Conservation (phyloP, 139 green algal genomes). For the Protoeuglena noctilucae region DNA sequence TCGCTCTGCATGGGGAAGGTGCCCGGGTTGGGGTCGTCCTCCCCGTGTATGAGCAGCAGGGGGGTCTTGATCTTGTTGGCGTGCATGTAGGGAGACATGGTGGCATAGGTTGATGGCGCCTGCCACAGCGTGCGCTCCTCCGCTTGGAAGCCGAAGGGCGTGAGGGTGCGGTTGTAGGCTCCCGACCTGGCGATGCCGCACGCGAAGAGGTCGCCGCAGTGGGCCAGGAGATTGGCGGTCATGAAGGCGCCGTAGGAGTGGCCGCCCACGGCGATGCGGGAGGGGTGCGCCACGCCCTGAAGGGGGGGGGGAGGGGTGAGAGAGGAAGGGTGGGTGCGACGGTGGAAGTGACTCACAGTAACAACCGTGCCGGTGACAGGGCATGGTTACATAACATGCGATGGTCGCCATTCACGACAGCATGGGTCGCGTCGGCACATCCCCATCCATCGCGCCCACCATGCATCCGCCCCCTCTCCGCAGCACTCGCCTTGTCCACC, state of each 20-base stretch:
- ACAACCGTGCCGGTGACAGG: no score
- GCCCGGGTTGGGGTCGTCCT: conserved; percentile 92
- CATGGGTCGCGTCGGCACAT: no score
- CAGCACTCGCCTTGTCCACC: no score
- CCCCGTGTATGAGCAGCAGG: conserved; percentile 88
- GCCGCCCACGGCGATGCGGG: conserved; percentile 66
- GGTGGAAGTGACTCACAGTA: no score
- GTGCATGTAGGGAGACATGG: conserved; percentile 79
- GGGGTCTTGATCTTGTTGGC: conserved; percentile 86
- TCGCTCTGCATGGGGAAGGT: conserved; percentile 75
- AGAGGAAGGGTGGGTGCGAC: no score
- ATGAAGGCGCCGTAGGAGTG: conserved; percentile 88
- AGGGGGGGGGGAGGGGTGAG: no score
- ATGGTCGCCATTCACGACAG: no score
- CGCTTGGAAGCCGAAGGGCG: conserved; percentile 91
- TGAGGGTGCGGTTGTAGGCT: conserved; percentile 89
- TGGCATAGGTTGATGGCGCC: conserved; percentile 70
- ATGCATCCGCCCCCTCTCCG: no score
- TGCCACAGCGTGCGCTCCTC: conserved; percentile 95
- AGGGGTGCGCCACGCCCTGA: conserved; percentile 55
- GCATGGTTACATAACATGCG: no score
- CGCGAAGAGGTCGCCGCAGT: conserved; percentile 74
- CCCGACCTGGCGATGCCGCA: conserved; percentile 67
- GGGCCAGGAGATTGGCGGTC: conserved; percentile 70
- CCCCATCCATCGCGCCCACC: no score